A percentile compares a stretch with the other conserved stretches of the same genome.
phyloP scores from a whole-genome alignment of 2,329 filamentous ascomycete species.

The Alternaria triticimaculans region DNA sequence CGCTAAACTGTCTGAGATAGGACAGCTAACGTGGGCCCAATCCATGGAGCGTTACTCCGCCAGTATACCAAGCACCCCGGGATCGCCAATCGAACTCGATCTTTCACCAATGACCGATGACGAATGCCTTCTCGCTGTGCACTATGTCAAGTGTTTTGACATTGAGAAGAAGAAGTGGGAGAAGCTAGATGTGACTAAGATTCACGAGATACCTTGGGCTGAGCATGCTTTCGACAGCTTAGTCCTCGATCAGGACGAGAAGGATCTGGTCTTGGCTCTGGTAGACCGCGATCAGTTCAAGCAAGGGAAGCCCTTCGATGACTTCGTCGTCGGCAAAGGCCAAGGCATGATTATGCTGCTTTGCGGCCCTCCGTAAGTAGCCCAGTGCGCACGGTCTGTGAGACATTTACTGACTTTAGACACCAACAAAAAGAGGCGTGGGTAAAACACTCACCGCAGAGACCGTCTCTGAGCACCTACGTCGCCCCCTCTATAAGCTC shows the following conservation, averaged over 20 bases:
- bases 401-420: neutral
- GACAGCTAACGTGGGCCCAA: constrained; percentile 19
- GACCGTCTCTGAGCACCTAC: constrained; percentile 4
- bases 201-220: constrained; percentile 56
- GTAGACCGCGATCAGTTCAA: constrained; percentile 52
- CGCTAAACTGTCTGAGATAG: constrained; percentile 14
- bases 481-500: constrained; percentile 13
- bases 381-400: neutral
- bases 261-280: constrained; percentile 57
- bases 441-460: constrained; percentile 3
- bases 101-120: constrained; percentile 19
- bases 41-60: constrained; percentile 21
- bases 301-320: constrained; percentile 22
- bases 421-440: neutral
- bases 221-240: constrained; percentile 56
- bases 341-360: constrained; percentile 1
- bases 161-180: constrained; percentile 30
- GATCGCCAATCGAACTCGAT: constrained; percentile 6
- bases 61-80: neutral
- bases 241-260: constrained; percentile 56
- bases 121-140: constrained; percentile 17
- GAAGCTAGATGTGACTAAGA: constrained; percentile 20
- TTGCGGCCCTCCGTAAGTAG: neutral
- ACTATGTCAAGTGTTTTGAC: constrained; percentile 17
- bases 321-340: constrained; percentile 51